A percentile compares a stretch with the other conserved stretches of the same genome.
Conservation (phyloP, 2,329 filamentous ascomycete species). For the Bipolaris zeicola region DNA sequence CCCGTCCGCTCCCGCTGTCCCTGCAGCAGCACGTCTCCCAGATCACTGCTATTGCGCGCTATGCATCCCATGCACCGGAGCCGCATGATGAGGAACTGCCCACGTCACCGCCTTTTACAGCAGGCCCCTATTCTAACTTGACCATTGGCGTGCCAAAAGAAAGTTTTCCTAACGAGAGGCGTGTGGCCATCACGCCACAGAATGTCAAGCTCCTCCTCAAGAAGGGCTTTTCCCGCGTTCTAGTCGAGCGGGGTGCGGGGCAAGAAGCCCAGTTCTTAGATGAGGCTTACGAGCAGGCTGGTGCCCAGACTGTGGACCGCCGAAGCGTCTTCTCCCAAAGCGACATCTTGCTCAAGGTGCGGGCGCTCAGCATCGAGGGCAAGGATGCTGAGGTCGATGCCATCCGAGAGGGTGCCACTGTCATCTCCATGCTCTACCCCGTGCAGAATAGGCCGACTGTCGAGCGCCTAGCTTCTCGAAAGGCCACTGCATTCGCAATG, state of each 20-base stretch:
- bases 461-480: slow-evolving; percentile 70
- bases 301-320: slow-evolving; percentile 75
- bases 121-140: slow-evolving; percentile 69
- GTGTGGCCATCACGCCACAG: slow-evolving; percentile 82
- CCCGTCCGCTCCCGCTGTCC: slow-evolving; percentile 34
- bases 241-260: slow-evolving; percentile 83
- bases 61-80: slow-evolving; percentile 42
- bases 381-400: slow-evolving; percentile 68
- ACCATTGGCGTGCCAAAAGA: slow-evolving; percentile 81
- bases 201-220: slow-evolving; percentile 83
- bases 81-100: slow-evolving; percentile 45
- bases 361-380: slow-evolving; percentile 67
- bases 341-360: slow-evolving; percentile 84
- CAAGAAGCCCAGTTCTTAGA: slow-evolving; percentile 77
- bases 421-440: slow-evolving; percentile 85
- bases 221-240: slow-evolving; percentile 78
- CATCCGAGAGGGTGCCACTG: slow-evolving; percentile 71
- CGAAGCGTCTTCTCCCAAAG: slow-evolving; percentile 73
- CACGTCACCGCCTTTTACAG: slow-evolving; percentile 43
- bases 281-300: slow-evolving; percentile 75
- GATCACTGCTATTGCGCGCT: slow-evolving; percentile 34
- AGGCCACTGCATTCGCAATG: slow-evolving; percentile 84
- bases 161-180: slow-evolving; percentile 76
- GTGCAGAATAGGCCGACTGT: slow-evolving; percentile 78
- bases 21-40: slow-evolving; percentile 39